phyloP scores from a whole-genome alignment of 176 grass and related monocot species.

The Ensete ventricosum region DNA sequence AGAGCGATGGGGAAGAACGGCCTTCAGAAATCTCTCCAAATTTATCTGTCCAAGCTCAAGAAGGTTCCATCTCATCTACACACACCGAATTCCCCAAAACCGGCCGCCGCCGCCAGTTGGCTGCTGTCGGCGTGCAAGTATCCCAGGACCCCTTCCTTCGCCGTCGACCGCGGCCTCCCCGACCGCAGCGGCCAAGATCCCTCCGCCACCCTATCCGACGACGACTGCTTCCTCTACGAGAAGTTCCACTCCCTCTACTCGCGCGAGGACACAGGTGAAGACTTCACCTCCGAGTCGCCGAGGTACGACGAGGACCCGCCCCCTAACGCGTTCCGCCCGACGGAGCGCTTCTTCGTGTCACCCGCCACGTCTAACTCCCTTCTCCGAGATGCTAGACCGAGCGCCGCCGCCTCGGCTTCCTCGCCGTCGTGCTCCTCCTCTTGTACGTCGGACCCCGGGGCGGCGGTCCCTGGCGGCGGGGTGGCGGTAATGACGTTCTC shows the following conservation, averaged over 20 bases:
- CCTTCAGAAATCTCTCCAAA: neutral
- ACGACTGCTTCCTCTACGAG: slow-evolving; percentile 62
- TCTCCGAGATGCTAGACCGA: neutral
- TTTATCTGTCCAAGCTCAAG: slow-evolving; percentile 6
- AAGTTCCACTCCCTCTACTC: slow-evolving; percentile 74
- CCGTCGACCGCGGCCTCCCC: slow-evolving; percentile 11
- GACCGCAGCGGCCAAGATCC: neutral
- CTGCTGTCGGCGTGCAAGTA: slow-evolving; percentile 61
- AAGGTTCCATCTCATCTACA: neutral
- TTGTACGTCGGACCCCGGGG: neutral
- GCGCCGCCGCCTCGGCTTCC: neutral
- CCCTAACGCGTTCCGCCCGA: neutral
- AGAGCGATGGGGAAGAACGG: neutral
- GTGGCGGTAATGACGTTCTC: slow-evolving; percentile 46
- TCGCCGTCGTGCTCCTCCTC: slow-evolving; percentile 7
- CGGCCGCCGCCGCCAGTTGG: slow-evolving; percentile 20
- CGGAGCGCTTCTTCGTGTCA: slow-evolving; percentile 23
- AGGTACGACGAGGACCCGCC: neutral
- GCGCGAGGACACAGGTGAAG: slow-evolving; percentile 3
- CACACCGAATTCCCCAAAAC: neutral
- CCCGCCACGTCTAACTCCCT: slow-evolving; percentile 23
- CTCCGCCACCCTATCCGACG: slow-evolving; percentile 65
- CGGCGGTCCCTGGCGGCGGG: neutral
- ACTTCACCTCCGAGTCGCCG: neutral
- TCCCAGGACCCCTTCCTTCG: slow-evolving; percentile 42